Base-by-base conservation (phyloP, 768 basidiomycete species). In the Collybia sp. region DNA sequence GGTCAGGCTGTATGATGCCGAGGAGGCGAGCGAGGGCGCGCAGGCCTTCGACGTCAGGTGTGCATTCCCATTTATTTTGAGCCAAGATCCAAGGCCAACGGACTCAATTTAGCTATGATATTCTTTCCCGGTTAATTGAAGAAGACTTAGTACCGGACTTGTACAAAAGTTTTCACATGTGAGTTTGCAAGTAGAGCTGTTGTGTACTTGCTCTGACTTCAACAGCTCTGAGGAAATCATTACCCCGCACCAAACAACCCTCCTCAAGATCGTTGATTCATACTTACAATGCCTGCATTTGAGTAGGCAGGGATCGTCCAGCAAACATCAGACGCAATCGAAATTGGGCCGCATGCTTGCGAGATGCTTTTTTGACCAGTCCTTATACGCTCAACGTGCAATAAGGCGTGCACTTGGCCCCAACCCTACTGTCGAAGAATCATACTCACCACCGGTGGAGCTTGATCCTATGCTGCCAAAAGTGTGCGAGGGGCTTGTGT, bases 231-330 rank as follows among this genome's bases (percentile, higher is more conserved):
- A 76, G 39, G 91, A 93, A 65, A 72, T 82, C 11, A 77, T 93
- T 34, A 81, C 88, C 5, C 89, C 92, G 0, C 83, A 87, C 53
- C 93, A 95, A 61, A 90, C 83, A 3, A 87, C 80, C n/a, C 67
- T 95, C 10, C 77, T 96, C 47, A 94, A 93, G 63, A 70, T 95
- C 12, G 68, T 93, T 11, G 93, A 95, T 59, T 87, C 90, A 1
- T 85, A 89, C 58, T 69, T 93, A 44, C 85, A 89, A 51, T 74
- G 80, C 11, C 25, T 25, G 25, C 25, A 25, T 25, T 25, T 25
- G 25, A 25, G 25, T 8, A 25, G 8, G 25, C 4, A 25, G 8
- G 25, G 25, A 25, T 8, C 25, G 8, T 25, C 25, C 8, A 65
- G 67, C 19, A 68, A 69, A 51, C 57, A 64, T 35, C 59, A 60